Base-by-base conservation (phyloP, 129 eudicot genomes). In the Chrysanthemum seticuspe region DNA sequence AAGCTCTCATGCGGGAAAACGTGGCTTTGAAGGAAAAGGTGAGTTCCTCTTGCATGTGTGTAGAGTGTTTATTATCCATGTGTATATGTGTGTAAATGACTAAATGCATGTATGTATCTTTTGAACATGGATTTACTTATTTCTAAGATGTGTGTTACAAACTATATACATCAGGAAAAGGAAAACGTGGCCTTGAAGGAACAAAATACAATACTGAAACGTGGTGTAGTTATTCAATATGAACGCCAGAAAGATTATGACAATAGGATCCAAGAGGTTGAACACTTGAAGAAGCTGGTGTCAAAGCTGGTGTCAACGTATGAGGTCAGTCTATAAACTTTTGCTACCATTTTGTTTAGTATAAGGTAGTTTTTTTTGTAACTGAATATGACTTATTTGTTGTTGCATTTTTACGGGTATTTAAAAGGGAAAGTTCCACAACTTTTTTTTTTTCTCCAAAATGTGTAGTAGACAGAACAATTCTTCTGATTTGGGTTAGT, bases 191-290 rank as follows among this genome's bases (percentile, higher is more conserved):
- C 1, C 1, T 1, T 31, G 5, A 31, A 31, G 44, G 44, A 4
- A 34, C 45, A 36, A 36, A 0, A 5, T 36, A 74, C 62, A 31
- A 85, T 89, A 34, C 90, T 93, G 45, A 93, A 87, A 70, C 87
- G 95, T 68, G 96, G 90, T 75, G 96, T 93, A 10, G 58, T 89
- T 21, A 89, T 80, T 71, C 92, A 87, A 71, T 89, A 85, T 67
- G 96, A 93, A 63, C 87, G 96, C 2, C 92, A 87, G 58, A 93
- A 89, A 78, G 96, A 85, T 53, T 40, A 85, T 82, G 89, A 86
- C 21, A 19, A 19, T 19, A 19, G 21, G 21, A 19, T 0, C 21
- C 21, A 19, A 19, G 21, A 19, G 21, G 21, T 19, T 19, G 21
- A 19, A 19, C 21, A 19, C 21, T 19, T 19, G 21, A 19, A 19